Conservation (phyloP, 805 yeast genomes). For the Ascoidea asiatica region DNA sequence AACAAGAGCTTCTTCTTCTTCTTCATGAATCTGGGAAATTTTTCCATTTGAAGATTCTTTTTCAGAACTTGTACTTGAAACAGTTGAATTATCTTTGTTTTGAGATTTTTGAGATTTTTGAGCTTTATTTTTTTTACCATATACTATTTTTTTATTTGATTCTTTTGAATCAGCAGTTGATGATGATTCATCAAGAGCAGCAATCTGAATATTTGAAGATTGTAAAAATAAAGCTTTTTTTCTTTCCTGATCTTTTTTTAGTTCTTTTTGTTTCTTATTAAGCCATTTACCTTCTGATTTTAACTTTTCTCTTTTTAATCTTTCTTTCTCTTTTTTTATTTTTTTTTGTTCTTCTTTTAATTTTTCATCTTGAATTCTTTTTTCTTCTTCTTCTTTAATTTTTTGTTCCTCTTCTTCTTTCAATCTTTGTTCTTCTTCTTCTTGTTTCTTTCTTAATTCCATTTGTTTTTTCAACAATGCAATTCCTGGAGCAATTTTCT, state of each 20-base stretch:
- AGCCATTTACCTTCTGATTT: slow-evolving; percentile 92
- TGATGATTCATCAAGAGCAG: slow-evolving; percentile 42
- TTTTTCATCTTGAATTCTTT: slow-evolving; percentile 25
- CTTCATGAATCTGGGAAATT: slow-evolving; percentile 19
- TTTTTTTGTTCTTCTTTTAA: slow-evolving; percentile 44
- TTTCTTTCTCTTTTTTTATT: slow-evolving; percentile 78
- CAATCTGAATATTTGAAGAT: slow-evolving; percentile 58
- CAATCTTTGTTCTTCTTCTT: slow-evolving; percentile 63
- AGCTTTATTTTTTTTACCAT: slow-evolving; percentile 57
- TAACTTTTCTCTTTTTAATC: slow-evolving; percentile 75
- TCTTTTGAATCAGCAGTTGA: slow-evolving; percentile 13
- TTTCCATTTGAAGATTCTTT: slow-evolving; percentile 12
- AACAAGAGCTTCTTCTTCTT: slow-evolving; percentile 43
- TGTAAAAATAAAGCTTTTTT: slow-evolving; percentile 78
- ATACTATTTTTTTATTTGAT: slow-evolving; percentile 57
- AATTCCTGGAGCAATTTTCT: slow-evolving; percentile 80
- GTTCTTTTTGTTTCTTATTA: slow-evolving; percentile 92
- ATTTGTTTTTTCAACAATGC: slow-evolving; percentile 86
- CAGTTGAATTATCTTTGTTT: slow-evolving; percentile 20
- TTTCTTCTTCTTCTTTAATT: slow-evolving; percentile 35
- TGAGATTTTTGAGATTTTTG: slow-evolving; percentile 12
- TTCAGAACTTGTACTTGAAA: slow-evolving; percentile 15
- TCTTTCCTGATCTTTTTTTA: slow-evolving; percentile 71
- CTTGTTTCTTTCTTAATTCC: slow-evolving; percentile 77
- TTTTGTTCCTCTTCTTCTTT: slow-evolving; percentile 63